Evolutionary conservation across 2,329 filamentous ascomycete species (phyloP), one percentile per base, ranked within the genome.

Genomic region (Colletotrichum lini): DNA sequence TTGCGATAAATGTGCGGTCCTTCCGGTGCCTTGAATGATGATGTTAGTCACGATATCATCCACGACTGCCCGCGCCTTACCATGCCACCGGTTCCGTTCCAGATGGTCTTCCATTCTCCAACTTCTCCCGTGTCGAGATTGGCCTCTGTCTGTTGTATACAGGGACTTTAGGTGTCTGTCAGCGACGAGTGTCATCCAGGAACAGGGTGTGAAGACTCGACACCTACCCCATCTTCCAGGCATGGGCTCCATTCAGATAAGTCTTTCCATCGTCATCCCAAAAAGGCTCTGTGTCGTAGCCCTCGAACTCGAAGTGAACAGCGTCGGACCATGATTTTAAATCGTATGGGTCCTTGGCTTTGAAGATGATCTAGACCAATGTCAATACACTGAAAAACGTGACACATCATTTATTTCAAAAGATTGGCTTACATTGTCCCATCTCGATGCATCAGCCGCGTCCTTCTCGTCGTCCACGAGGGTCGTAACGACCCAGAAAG

Each of bases 211-310:
- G 68, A 2, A 65, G 82, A 77, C 4, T 79, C 78, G 23, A 81
- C 76, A 38, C 82, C 74, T 5, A 85, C 82, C 10, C 80, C 81
- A 49, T 0, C 67, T 76, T 76, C 79, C 12, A 80, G 79, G 3
- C 81, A 81, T 8, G 68, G 10, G 50, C 65, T 4, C 57, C 52
- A n/a, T 47, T 64, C 13, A 88, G 83, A 67, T 89, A 90, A 0
- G 84, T 79, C 67, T 83, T 86, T 0, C 88, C 88, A 58, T 90
- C 84, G 1, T 84, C 83, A 60, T 90, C 85, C 85, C 87, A 90
- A 74, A 89, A 87, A 2, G 88, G 85, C 64, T 91, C 89, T 58
- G 77, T 78, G 15, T 76, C 73, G n/a, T 72, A 69, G 4, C 61
- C 62, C 0, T 60, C 71, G 7, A 76, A 72, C 5, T 67, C 64